A percentile compares a stretch with the other conserved stretches of the same genome.
These are phyloP conservation scores for Artemisia annua DNA, from an alignment of 129 eudicot genomes.

Conservation along the genomic window DNA sequence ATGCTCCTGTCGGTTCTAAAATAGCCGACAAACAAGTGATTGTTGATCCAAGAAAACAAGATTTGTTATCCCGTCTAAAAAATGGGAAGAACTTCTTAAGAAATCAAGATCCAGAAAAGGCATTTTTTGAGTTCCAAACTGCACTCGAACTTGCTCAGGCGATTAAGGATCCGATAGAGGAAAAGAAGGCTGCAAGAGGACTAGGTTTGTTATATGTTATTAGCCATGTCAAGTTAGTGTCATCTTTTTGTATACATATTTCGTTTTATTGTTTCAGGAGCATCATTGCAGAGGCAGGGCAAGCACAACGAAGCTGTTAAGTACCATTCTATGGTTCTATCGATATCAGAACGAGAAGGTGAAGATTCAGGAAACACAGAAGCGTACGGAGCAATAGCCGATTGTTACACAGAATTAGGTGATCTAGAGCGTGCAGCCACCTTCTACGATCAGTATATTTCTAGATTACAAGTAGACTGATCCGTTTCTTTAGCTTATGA, in stretches of 20 bases:
- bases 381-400: slow-evolving; percentile 6
- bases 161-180: neutral
- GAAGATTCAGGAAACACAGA: slow-evolving; percentile 14
- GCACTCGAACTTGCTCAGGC: slow-evolving; percentile 7
- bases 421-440: slow-evolving; percentile 1
- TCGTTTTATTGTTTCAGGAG: neutral
- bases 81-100: slow-evolving; percentile 3
- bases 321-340: slow-evolving; percentile 5
- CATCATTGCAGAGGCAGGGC: slow-evolving; percentile 7
- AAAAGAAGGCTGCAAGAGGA: slow-evolving; percentile 14
- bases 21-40: slow-evolving; percentile 4
- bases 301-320: neutral
- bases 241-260: neutral
- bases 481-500: neutral
- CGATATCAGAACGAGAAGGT: neutral
- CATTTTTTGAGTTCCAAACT: neutral
- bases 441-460: slow-evolving; percentile 8
- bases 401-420: slow-evolving; percentile 3
- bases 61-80: neutral
- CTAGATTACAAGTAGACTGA: slow-evolving; percentile 11
- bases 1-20: slow-evolving; percentile 1
- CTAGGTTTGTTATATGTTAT: neutral
- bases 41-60: slow-evolving; percentile 6
- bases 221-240: neutral
- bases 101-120: slow-evolving; percentile 7